Base-by-base conservation (phyloP, 2,329 filamentous ascomycete genomes). In the Ceratocystis huliohia region DNA sequence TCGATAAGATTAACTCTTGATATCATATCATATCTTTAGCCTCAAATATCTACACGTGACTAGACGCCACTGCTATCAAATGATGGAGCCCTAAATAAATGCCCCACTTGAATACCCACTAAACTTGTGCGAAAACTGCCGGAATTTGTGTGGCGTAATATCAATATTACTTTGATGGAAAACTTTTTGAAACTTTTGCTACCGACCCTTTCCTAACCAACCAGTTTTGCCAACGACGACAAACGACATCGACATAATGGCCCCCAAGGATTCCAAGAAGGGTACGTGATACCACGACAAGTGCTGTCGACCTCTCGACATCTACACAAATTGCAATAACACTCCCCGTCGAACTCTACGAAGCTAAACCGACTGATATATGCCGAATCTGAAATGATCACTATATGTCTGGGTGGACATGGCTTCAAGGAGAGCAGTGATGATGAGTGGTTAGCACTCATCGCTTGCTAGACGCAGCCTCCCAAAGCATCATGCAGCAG, bases 401-500 rank as follows among this genome's bases (percentile, higher is more conserved):
- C 30, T 46, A 63, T 56, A 61, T 45, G 46, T 48, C 37, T 33
- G 59, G 59, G 37, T 48, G 61, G n/a, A 15, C 13, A 61, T 63
- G 61, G 46, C 45, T 62, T 53, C 25, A 28, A 37, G 57, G 57
- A 56, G 25, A 53, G 37, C 10, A 41, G 33, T 44, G 25, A 56
- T 57, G 44, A 53, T 62, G 61, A 48, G 65, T 62, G 33, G 20
- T 46, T 30, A 41, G 67, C 30, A 25, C 13, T 30, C 28, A 8
- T 45, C 64, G 50, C 13, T 59, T 5, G n/a, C 48, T 66, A 53
- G 64, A 64, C 63, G 28, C 56, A 45, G 50, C 48, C 66, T 68
- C 67, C 69, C 63, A 69, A 70, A 75, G 81, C 81, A 83, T 81
- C 80, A 81, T 84, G 84, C 84, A 86, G 81, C 80, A 87, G 84